A percentile compares a stretch with the other conserved stretches of the same genome.
Conservation (phyloP, 2,329 filamentous ascomycete genomes). For the Thielaviopsis cerberus region DNA sequence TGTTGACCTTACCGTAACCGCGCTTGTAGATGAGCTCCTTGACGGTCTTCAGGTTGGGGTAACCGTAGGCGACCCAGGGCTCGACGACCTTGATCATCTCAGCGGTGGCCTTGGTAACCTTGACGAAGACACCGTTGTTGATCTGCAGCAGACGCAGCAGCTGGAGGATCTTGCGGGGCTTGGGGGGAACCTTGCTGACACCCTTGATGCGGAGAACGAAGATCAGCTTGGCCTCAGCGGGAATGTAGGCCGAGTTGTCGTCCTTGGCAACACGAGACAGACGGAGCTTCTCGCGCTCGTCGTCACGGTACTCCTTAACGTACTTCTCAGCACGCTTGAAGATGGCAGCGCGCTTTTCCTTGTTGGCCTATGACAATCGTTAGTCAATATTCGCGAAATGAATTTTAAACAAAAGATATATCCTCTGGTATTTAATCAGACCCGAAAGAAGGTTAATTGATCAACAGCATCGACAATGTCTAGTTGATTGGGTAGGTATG, state of each 20-base stretch:
- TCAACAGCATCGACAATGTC: constrained; percentile 96
- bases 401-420: constrained; percentile 2
- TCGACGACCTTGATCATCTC: constrained; percentile 98
- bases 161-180: constrained; percentile 99
- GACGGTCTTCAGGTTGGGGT: constrained; percentile 97
- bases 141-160: constrained; percentile 98
- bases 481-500: constrained; percentile 65
- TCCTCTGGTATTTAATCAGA: constrained; percentile 44
- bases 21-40: constrained; percentile 99
- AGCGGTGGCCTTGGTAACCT: constrained; percentile 88
- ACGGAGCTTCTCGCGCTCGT: constrained; percentile 95
- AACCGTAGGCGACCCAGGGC: constrained; percentile 97
- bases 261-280: constrained; percentile 77
- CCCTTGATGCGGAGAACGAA: constrained; percentile 99
- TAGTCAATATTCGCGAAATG: constrained; percentile 2
- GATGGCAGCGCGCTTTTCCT: constrained; percentile 95
- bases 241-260: constrained; percentile 83
- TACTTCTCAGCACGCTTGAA: constrained; percentile 99
- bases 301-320: constrained; percentile 97
- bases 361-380: constrained; percentile 52
- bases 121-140: constrained; percentile 99
- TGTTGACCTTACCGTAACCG: constrained; percentile 96
- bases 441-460: constrained; percentile 98
- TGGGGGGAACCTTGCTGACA: constrained; percentile 99
- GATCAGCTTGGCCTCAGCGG: constrained; percentile 86